Evolutionary conservation across 2,329 filamentous ascomycete species (phyloP), one percentile per base, ranked within the genome.

Genomic region (Dryadomyces quercus-mongolicae): DNA sequence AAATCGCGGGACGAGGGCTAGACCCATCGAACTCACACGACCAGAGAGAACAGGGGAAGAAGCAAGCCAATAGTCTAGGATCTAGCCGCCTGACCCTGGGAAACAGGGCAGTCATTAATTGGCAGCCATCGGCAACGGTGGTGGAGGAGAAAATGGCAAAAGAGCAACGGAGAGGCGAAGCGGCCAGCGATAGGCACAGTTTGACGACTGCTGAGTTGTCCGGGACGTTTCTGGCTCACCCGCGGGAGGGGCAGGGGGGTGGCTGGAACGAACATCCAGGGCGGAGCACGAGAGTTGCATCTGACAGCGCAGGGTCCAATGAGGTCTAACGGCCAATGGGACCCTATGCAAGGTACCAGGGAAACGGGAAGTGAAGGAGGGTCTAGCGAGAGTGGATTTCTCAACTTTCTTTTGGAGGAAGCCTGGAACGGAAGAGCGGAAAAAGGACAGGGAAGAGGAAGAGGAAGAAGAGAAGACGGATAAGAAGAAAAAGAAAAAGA

Each of bases 271-370:
- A 16, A 13, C 10, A 13, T 4, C 36, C 36, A 13, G 36, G 15
- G 36, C 36, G 36, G 36, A 40, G 36, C 36, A 40, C 36, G 36
- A 40, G 36, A 40, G 36, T 40, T 40, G 36, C 36, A 40, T 40
- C 15, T 12, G 36, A 40, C 36, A 12, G 36, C 8, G 36, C 36
- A 40, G 36, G 36, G 36, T 3, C 36, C 36, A 40, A 40, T 40
- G 36, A 13, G 36, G 10, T 12, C 42, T 7, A 36, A 3, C 22
- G 7, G 9, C 50, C 40, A 45, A 34, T 45, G 50, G 22, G 25
- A 45, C 50, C 15, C 22, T 45, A 52, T 52, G 51, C 51, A 52
- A 52, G 51, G 51, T 52, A 51, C 42, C 12, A 44, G 16, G 43
- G 51, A 43, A 51, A 22, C 18, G 51, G 31, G 12, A 40, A 52